Conservation (phyloP, 768 basidiomycete species). For the Pleurotus salmoneostramineus region DNA sequence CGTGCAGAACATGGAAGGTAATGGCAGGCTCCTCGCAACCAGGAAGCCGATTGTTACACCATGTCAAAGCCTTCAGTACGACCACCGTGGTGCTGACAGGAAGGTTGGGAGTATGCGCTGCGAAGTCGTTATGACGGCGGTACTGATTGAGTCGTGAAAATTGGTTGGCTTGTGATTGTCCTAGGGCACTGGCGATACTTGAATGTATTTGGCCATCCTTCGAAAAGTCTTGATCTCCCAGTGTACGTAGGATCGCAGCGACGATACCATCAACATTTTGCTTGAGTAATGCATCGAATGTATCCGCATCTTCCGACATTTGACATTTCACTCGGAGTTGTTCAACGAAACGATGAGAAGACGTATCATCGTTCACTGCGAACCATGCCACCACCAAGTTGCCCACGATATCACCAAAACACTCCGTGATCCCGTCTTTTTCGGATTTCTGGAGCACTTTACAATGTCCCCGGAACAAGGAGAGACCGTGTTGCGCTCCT, state of each 20-base stretch:
- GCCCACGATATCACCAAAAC: slow-evolving; percentile 70
- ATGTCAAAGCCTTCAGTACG: slow-evolving; percentile 53
- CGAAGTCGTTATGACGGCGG: slow-evolving; percentile 43
- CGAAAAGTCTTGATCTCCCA: slow-evolving; percentile 67
- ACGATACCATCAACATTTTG: slow-evolving; percentile 55
- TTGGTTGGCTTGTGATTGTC: slow-evolving; percentile 29
- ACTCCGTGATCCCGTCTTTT: slow-evolving; percentile 51
- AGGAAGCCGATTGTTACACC: slow-evolving; percentile 46
- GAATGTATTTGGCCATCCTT: slow-evolving; percentile 43
- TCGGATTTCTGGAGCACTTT: slow-evolving; percentile 45
- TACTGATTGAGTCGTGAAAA: slow-evolving; percentile 53
- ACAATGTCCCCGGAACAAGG: slow-evolving; percentile 60
- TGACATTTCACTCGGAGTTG: slow-evolving; percentile 27
- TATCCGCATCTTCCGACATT: slow-evolving; percentile 22
- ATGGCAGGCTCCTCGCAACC: slow-evolving; percentile 47
- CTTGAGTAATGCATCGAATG: slow-evolving; percentile 31
- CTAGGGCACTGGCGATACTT: slow-evolving; percentile 35
- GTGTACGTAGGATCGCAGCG: slow-evolving; percentile 52
- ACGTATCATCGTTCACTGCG: slow-evolving; percentile 21
- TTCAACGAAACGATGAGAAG: slow-evolving; percentile 26
- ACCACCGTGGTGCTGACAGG: slow-evolving; percentile 50
- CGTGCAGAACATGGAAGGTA: slow-evolving; percentile 75
- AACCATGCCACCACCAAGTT: slow-evolving; percentile 50
- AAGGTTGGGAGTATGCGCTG: slow-evolving; percentile 60
- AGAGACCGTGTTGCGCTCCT: slow-evolving; percentile 31